A percentile compares a stretch with the other conserved stretches of the same genome.
These are phyloP conservation scores for Marasmius sp. DNA, from an alignment of 1,284 basidiomycete genomes.

Conservation along the genomic window DNA sequence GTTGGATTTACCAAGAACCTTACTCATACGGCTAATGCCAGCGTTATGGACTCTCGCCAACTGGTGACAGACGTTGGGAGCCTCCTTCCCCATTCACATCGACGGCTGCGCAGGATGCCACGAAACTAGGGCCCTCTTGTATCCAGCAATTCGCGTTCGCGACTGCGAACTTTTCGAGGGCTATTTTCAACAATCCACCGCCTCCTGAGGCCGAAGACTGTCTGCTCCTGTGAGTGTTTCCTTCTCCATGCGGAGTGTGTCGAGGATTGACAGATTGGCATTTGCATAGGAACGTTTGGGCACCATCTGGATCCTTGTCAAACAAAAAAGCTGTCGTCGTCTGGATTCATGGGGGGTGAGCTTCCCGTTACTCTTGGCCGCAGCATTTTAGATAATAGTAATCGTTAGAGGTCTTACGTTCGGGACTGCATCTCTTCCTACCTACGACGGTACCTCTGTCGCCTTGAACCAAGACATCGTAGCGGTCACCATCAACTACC, in stretches of 20 bases:
- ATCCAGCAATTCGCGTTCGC: constrained; percentile 17
- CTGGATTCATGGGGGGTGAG: constrained; percentile 10
- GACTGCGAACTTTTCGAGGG: not conserved
- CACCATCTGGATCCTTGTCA: not conserved
- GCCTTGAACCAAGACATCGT: constrained; percentile 18
- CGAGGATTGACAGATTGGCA: not conserved
- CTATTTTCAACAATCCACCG: constrained; percentile 16
- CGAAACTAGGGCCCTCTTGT: constrained; percentile 13
- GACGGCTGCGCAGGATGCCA: constrained; percentile 4
- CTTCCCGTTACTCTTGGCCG: not conserved
- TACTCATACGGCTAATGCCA: not conserved
- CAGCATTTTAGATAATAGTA: not conserved
- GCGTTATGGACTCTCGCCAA: constrained; percentile 13
- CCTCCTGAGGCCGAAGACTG: constrained; percentile 17
- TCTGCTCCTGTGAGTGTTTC: constrained; percentile 13
- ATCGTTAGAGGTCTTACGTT: not conserved
- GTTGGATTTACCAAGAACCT: not conserved
- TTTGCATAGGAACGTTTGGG: constrained; percentile 8
- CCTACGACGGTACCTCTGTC: constrained; percentile 15
- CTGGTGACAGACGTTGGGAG: constrained; percentile 14
- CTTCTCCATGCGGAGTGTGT: not conserved
- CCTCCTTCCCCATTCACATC: constrained; percentile 13
- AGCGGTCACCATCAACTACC: constrained; percentile 21
- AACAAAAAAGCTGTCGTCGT: constrained; percentile 2
- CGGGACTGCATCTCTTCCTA: constrained; percentile 5